These are phyloP conservation scores for Flaveria linearis DNA, from an alignment of 129 eudicot genomes.

Conservation along the genomic window DNA sequence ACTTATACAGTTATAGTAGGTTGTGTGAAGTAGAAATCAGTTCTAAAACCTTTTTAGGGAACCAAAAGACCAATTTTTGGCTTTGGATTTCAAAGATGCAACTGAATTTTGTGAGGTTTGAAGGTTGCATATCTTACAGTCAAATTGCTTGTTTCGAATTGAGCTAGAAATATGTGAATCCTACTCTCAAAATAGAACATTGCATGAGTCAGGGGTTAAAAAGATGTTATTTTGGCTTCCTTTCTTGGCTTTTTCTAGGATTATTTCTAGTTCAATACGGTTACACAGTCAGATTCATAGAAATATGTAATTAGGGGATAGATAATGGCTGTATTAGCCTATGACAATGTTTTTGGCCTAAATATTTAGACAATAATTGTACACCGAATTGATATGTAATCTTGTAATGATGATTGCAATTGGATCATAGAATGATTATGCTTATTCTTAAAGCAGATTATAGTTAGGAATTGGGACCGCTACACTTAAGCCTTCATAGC, in stretches of 20 bases:
- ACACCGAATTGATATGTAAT: neutral
- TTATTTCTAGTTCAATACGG: neutral
- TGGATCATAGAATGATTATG: neutral
- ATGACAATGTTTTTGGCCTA: neutral
- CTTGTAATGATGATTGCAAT: neutral
- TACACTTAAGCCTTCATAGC: neutral
- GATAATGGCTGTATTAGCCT: neutral
- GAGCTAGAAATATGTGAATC: neutral
- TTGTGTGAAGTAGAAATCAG: neutral
- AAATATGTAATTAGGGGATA: neutral
- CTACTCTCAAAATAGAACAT: neutral
- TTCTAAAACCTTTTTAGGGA: neutral
- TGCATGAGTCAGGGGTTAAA: neutral
- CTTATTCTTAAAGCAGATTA: neutral
- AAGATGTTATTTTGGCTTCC: neutral
- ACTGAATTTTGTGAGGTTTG: slow-evolving; percentile 1
- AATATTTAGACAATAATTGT: neutral
- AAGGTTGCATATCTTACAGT: neutral
- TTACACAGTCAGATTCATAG: neutral
- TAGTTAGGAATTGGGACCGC: neutral
- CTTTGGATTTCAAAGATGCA: neutral
- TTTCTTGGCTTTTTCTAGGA: neutral
- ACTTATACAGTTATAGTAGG: neutral
- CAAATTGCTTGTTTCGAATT: neutral
- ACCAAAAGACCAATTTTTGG: neutral